These are phyloP conservation scores for Ascochyta pisi DNA, from an alignment of 2,329 filamentous ascomycete species.

Conservation along the genomic window DNA sequence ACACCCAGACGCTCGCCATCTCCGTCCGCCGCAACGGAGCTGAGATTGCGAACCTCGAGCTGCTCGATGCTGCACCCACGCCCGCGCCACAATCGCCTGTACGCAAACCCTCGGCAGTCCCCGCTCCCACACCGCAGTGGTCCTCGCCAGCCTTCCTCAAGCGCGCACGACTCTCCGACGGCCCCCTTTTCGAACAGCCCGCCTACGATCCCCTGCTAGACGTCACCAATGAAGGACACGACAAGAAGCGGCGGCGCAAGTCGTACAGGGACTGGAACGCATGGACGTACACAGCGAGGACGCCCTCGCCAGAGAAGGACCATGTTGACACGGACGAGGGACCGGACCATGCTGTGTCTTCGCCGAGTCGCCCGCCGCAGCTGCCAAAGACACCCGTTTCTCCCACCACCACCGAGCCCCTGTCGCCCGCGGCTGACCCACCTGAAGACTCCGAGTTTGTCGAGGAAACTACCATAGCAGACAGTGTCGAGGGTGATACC, in stretches of 20 bases:
- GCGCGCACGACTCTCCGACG: slow-evolving; percentile 72
- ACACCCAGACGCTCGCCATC: slow-evolving; percentile 47
- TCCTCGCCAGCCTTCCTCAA: slow-evolving; percentile 80
- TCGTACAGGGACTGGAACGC: slow-evolving; percentile 69
- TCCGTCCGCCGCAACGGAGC: slow-evolving; percentile 55
- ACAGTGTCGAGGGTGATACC: slow-evolving; percentile 12
- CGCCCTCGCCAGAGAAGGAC: slow-evolving; percentile 71
- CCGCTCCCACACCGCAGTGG: slow-evolving; percentile 56
- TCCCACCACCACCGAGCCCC: slow-evolving; percentile 11
- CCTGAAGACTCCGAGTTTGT: slow-evolving; percentile 1
- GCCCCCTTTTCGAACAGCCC: slow-evolving; percentile 66
- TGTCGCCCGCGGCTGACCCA: slow-evolving; percentile 8
- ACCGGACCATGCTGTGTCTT: slow-evolving; percentile 20
- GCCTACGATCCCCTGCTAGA: slow-evolving; percentile 71
- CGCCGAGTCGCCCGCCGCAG: slow-evolving; percentile 34
- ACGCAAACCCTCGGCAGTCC: slow-evolving; percentile 16
- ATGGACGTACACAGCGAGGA: slow-evolving; percentile 78
- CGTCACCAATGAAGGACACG: slow-evolving; percentile 64
- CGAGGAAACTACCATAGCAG: slow-evolving; percentile 9
- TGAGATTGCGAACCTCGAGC: slow-evolving; percentile 59
- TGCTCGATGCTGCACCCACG: slow-evolving; percentile 54
- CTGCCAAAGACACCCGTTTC: slow-evolving; percentile 39
- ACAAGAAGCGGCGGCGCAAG: slow-evolving; percentile 75
- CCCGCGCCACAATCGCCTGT: slow-evolving; percentile 36
- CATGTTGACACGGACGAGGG: slow-evolving; percentile 25